These are phyloP conservation scores for Backusella luteola DNA, from an alignment of 192 early-diverging fungal genomes.

Conservation along the genomic window DNA sequence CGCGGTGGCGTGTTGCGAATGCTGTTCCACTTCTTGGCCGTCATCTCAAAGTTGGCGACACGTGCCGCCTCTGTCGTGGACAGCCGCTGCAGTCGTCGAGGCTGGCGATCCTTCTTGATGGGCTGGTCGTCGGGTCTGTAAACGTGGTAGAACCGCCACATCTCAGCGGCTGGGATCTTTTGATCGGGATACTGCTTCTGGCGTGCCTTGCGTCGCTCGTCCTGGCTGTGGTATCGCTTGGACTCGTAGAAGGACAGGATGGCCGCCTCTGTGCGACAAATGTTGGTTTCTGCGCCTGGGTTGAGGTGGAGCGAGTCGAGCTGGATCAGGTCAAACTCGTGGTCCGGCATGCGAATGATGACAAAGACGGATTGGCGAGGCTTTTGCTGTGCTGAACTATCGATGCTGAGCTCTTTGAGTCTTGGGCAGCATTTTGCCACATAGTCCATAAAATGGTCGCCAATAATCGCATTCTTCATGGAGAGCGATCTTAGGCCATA, in stretches of 20 bases:
- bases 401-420: not conserved
- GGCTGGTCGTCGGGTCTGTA: not conserved
- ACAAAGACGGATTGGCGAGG: not conserved
- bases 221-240: not conserved
- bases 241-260: constrained; percentile 12
- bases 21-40: constrained; percentile 1
- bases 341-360: constrained; percentile 11
- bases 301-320: constrained; percentile 6
- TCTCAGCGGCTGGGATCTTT: not conserved
- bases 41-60: constrained; percentile 13
- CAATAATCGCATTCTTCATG: not conserved
- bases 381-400: not conserved
- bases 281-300: not conserved
- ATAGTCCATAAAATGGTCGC: constrained; percentile 16
- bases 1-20: not conserved
- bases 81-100: not conserved
- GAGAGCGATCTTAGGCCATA: not conserved
- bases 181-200: not conserved
- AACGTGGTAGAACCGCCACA: constrained; percentile 15
- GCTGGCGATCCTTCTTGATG: not conserved
- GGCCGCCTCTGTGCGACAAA: not conserved
- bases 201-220: not conserved
- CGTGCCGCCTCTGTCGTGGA: not conserved
- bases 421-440: not conserved
- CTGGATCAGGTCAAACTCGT: not conserved